Evolutionary conservation across 2,329 filamentous ascomycete genomes (phyloP).

Genomic region (Penicillium brevicompactum): DNA sequence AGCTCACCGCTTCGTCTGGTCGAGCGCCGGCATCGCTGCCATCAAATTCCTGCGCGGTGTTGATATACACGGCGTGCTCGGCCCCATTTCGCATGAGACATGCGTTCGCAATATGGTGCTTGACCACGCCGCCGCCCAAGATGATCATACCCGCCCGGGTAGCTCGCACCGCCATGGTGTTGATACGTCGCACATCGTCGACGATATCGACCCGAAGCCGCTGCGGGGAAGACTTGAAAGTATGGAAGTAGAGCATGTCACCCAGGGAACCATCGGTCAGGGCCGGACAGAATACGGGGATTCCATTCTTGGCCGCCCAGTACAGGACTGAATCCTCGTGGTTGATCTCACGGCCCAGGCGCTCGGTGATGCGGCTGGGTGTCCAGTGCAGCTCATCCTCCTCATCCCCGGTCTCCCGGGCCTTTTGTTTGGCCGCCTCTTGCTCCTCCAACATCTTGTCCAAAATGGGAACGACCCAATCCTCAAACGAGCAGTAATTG

Average conservation of each 20-base stretch:
- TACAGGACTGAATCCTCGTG: constrained; percentile 90
- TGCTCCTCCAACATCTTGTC: constrained; percentile 93
- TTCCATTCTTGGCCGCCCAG: constrained; percentile 96
- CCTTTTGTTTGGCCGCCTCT: constrained; percentile 70
- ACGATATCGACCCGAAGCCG: constrained; percentile 89
- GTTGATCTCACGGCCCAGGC: constrained; percentile 91
- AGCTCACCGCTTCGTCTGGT: constrained; percentile 95
- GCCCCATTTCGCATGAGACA: constrained; percentile 97
- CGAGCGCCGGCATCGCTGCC: constrained; percentile 93
- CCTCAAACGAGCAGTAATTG: constrained; percentile 97
- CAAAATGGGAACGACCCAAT: constrained; percentile 96
- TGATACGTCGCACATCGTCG: constrained; percentile 89
- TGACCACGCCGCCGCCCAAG: constrained; percentile 89
- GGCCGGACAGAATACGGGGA: constrained; percentile 95
- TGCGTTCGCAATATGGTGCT: constrained; percentile 98
- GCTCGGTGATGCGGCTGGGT: constrained; percentile 85
- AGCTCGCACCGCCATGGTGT: constrained; percentile 85
- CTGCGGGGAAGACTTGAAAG: constrained; percentile 81
- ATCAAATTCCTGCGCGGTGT: constrained; percentile 96
- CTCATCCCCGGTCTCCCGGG: constrained; percentile 42
- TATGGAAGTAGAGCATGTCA: constrained; percentile 99
- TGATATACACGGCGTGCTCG: constrained; percentile 95
- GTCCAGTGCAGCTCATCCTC: constrained; percentile 84
- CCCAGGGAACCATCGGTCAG: constrained; percentile 93
- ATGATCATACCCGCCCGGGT: constrained; percentile 94